Evolutionary conservation across 768 basidiomycete species (phyloP).

Genomic region (Phaeolepiota aurea): DNA sequence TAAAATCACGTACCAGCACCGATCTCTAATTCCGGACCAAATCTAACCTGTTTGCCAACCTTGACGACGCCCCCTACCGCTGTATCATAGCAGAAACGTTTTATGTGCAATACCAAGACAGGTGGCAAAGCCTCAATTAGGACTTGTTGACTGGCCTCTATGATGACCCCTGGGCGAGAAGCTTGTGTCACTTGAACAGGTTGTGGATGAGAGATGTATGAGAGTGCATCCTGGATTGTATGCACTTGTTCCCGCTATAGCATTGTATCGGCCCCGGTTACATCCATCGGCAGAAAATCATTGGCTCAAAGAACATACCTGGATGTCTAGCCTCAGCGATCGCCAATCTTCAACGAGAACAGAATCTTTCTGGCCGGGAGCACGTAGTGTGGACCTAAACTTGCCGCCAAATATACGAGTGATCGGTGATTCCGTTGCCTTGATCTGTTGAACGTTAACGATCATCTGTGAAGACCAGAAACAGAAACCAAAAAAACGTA

Average conservation of each 20-base stretch:
- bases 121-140: conserved; percentile 80
- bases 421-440: conserved; percentile 78
- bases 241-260: conserved; percentile 61
- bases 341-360: conserved; percentile 91
- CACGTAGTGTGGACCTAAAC: conserved; percentile 75
- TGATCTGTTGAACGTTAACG: conserved; percentile 52
- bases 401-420: conserved; percentile 92
- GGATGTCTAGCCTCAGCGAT: conserved; percentile 82
- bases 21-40: conserved; percentile 72
- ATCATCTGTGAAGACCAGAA: not conserved
- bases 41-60: conserved; percentile 72
- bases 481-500: conserved; percentile 26
- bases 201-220: conserved; percentile 72
- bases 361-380: conserved; percentile 78
- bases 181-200: conserved; percentile 65
- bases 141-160: conserved; percentile 57
- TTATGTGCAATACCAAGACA: conserved; percentile 81
- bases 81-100: conserved; percentile 84
- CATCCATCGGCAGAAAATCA: not conserved
- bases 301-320: conserved; percentile 37
- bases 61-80: conserved; percentile 74
- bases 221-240: conserved; percentile 78
- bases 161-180: conserved; percentile 43
- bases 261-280: too few relatives aligned
- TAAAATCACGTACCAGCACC: conserved; percentile 42